Evolutionary conservation across 2,329 filamentous ascomycete species (phyloP).

Genomic region (Teratosphaeria destructans): DNA sequence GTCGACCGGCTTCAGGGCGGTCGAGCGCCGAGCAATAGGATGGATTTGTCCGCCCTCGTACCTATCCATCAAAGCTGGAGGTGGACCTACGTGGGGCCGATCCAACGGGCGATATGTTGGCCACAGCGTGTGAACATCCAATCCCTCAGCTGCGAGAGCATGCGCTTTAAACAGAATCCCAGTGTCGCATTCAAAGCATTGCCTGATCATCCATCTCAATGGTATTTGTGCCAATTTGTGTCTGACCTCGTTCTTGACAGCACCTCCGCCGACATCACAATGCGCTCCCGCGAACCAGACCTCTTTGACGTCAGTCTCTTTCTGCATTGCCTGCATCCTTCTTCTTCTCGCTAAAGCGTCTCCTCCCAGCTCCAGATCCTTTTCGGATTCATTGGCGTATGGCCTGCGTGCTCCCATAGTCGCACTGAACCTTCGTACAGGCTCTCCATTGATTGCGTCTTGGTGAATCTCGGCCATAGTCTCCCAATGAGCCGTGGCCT

Average conservation of each 20-base stretch:
- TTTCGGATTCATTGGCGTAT: background rate
- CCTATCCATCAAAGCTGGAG: constrained; percentile 27
- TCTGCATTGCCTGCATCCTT: background rate
- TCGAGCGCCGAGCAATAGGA: constrained; percentile 23
- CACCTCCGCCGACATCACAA: constrained; percentile 37
- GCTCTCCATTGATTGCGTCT: background rate
- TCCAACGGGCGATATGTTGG: constrained; percentile 27
- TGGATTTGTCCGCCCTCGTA: constrained; percentile 26
- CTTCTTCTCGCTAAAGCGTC: background rate
- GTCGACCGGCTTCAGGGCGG: constrained; percentile 13
- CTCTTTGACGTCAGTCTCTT: constrained; percentile 25
- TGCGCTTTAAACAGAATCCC: constrained; percentile 34
- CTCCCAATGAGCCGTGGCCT: constrained; percentile 7
- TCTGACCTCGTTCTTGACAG: constrained; percentile 30
- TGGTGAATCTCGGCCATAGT: constrained; percentile 7
- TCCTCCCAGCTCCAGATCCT: constrained; percentile 3
- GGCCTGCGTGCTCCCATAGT: background rate
- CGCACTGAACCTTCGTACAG: background rate
- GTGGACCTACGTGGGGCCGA: constrained; percentile 26
- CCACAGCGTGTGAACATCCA: constrained; percentile 34
- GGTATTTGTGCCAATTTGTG: constrained; percentile 37
- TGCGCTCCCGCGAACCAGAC: constrained; percentile 37
- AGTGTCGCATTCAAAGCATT: constrained; percentile 38
- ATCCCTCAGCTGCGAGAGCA: constrained; percentile 30
- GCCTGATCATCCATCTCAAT: constrained; percentile 39